Evolutionary conservation across 106 monocot species (phyloP), one percentile per base, ranked within the genome.

Genomic region (Chionographis japonica): DNA sequence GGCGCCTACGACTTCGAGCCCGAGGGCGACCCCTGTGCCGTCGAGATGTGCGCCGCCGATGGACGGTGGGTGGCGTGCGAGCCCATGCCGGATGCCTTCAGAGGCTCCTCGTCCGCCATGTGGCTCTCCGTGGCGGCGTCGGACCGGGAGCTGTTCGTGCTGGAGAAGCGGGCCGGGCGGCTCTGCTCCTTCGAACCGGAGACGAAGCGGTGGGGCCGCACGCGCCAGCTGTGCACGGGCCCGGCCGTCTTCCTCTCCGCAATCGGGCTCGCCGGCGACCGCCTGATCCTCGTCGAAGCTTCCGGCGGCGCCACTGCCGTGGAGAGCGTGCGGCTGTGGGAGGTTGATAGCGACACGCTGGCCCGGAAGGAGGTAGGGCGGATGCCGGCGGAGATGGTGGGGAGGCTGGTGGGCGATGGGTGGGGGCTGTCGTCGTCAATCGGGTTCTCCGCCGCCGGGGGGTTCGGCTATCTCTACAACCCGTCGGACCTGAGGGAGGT

Each of bases 71-170:
- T 63, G 49, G 27, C 58, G n/a, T 62, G 74, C 70, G 72, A 79
- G 63, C 70, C 80, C 16, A 71, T 90, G 63, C 85, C 89, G 37
- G 75, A 63, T 54, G 74, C 17, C 27, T 75, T 84, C 66, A 50
- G 42, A 38, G 79, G 61, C 4, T 86, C 80, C 3, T 43, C 84
- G 3, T 62, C 77, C 8, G 73, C 89, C 60, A 72, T 64, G 56
- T 90, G 79, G 83, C 75, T 90, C 12, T 80, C 85, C 13, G 74
- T 40, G 14, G 83, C 85, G 2, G 77, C 76, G 6, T 77, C 74
- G 11, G 74, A 68, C 3, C 20, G 49, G 54, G 42, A 70, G 40
- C 13, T 85, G 54, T 67, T 80, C 66, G 72, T 90, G 6, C 14
- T 80, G 10, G 83, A 83, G 63, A 77, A 66, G 70, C 63, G 53